A percentile compares a stretch with the other conserved stretches of the same genome.
phyloP scores from a whole-genome alignment of 805 yeast species.

The Saccharomycopsis sp. region DNA sequence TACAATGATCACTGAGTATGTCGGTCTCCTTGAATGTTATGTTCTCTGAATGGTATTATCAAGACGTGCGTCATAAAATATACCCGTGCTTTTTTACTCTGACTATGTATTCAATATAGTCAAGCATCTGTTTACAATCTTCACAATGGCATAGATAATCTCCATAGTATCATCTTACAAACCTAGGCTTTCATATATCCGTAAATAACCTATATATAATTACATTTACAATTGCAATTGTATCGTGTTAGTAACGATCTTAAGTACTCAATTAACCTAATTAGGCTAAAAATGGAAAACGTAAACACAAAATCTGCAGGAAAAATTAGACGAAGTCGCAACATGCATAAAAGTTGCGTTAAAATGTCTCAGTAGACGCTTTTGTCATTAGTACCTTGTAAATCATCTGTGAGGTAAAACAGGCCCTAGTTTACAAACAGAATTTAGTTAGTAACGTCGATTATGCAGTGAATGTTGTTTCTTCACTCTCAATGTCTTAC shows the following conservation, averaged over 20 bases:
- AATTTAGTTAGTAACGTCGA: not conserved
- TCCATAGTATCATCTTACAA: too few relatives aligned
- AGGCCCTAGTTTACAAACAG: not conserved
- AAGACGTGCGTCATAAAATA: too few relatives aligned
- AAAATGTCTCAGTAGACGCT: not conserved
- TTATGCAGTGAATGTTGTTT: not conserved
- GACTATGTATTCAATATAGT: not conserved
- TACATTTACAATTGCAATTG: not conserved
- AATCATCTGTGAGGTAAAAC: not conserved
- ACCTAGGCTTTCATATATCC: not conserved
- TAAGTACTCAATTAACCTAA: not conserved
- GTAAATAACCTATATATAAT: not conserved
- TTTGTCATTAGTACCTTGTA: not conserved
- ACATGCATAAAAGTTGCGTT: not conserved
- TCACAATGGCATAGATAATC: too few relatives aligned
- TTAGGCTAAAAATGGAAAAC: not conserved
- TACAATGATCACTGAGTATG: too few relatives aligned
- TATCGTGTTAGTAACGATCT: too few relatives aligned
- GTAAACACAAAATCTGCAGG: conserved; percentile 1
- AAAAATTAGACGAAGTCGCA: not conserved
- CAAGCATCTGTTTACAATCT: not conserved
- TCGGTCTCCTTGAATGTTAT: too few relatives aligned
- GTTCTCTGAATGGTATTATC: too few relatives aligned
- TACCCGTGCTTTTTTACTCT: not conserved
- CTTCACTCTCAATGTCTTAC: not conserved